Evolutionary conservation across 495 filamentous ascomycete genomes (phyloP).

Genomic region (Podospora fimiseda): DNA sequence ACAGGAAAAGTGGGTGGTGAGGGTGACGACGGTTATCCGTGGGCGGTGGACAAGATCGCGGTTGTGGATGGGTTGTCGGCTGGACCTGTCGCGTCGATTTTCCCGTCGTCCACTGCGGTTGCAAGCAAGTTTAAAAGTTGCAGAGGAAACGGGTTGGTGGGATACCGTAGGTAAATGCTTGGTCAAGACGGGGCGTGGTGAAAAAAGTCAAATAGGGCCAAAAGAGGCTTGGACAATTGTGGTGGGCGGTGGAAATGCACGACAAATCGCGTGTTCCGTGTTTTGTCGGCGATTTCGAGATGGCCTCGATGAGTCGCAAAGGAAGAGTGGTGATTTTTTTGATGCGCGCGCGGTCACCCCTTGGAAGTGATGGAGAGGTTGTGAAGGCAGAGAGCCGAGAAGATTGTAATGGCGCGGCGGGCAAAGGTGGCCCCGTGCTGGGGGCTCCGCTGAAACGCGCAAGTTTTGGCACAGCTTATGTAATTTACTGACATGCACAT

Average conservation of each 20-base stretch:
- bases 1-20: conserved; percentile 7
- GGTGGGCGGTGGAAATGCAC: conserved; percentile 25
- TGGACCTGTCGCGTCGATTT: conserved; percentile 28
- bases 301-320: conserved; percentile 46
- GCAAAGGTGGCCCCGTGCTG: conserved; percentile 38
- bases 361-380: conserved; percentile 48
- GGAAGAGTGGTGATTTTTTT: conserved; percentile 50
- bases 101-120: no score
- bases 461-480: conserved; percentile 24
- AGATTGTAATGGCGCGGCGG: conserved; percentile 33
- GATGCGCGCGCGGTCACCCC: conserved; percentile 42
- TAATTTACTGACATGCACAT: conserved; percentile 4
- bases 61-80: no score
- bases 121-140: no score
- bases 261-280: conserved; percentile 37
- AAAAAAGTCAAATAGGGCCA: conserved; percentile 25
- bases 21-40: conserved; percentile 13
- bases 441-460: conserved; percentile 12
- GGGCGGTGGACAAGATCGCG: no score
- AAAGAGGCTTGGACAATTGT: conserved; percentile 17
- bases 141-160: no score
- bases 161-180: no score
- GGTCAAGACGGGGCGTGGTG: conserved; percentile 24
- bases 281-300: conserved; percentile 38
- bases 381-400: conserved; percentile 43